Base-by-base conservation (phyloP, 116 monocot genomes). In the Posidonia oceanica region DNA sequence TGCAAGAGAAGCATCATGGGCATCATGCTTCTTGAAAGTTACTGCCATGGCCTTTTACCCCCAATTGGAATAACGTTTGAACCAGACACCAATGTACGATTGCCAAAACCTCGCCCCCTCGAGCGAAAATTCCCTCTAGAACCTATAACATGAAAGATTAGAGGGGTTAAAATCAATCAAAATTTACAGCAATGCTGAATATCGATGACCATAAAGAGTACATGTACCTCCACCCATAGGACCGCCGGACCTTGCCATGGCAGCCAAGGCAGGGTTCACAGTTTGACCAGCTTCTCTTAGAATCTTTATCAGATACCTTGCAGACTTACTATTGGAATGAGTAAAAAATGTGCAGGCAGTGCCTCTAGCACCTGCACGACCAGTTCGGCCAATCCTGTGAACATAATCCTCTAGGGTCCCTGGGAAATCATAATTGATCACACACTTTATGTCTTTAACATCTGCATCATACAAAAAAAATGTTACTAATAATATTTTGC, bases 381-480 rank as follows among this genome's bases (percentile, higher is more conserved):
- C 96, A 12, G 96, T 96, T 15, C 96, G 83, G 4, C 96, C 96
- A 61, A 96, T 96, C 76, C 96, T 80, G 71, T 96, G 96, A 60
- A 96, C 89, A 85, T 91, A 96, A 82, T 96, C 96, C 67, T 96
- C 91, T 14, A 96, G 83, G 72, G 80, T 84, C 37, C 84, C 79
- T 1, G 96, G 96, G 75, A 96, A 96, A 79, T 96, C 96, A 83
- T 85, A 96, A 71, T 96, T 96, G 74, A 96, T 80, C 75, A 96
- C 96, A 71, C 96, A 96, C 75, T 96, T 96, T 74, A 96, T 91
- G 72, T 96, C 96, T 70, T 96, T 96, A 64, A 96, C 96, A 82
- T 96, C 96, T 96, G 91, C 68, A 66, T 20, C 22, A 68, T 44
- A 56, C 52, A 40, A 75, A 48, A 75, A 7, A 40, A 40, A 60